A percentile compares a stretch with the other conserved stretches of the same genome.
phyloP scores from a whole-genome alignment of 129 eudicot species.

The Centrapalus pauciflorus region DNA sequence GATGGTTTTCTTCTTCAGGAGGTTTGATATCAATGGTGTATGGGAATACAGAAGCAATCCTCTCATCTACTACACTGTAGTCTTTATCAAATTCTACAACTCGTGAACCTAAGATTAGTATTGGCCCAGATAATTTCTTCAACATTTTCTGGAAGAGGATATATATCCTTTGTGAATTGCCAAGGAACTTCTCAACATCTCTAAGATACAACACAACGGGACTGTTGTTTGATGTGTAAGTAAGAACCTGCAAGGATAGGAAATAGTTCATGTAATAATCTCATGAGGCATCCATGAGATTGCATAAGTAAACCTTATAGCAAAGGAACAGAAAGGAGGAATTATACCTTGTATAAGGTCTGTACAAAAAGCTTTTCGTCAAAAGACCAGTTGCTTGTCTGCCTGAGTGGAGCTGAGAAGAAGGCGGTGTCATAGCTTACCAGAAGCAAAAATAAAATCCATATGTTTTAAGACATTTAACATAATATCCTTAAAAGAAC shows the following conservation, averaged over 20 bases:
- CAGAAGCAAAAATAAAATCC: neutral
- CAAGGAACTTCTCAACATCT: conserved; percentile 76
- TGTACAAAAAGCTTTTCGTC: conserved; percentile 83
- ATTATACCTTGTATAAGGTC: conserved; percentile 78
- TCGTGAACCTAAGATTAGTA: conserved; percentile 78
- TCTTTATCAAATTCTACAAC: conserved; percentile 36
- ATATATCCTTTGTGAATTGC: conserved; percentile 63
- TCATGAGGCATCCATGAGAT: neutral
- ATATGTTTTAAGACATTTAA: neutral
- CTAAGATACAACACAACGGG: conserved; percentile 81
- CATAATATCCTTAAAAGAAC: neutral
- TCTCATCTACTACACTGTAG: conserved; percentile 48
- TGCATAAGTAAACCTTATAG: neutral
- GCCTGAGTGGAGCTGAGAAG: conserved; percentile 69
- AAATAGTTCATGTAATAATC: neutral
- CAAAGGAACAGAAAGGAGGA: neutral
- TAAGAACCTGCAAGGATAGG: conserved; percentile 53
- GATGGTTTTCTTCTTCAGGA: conserved; percentile 75
- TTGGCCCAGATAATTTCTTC: conserved; percentile 66
- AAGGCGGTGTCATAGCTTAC: conserved; percentile 13
- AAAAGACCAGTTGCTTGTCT: conserved; percentile 73
- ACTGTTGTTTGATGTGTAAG: conserved; percentile 46
- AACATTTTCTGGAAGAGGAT: conserved; percentile 86
- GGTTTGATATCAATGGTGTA: conserved; percentile 81
- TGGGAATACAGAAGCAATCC: conserved; percentile 62